A percentile compares a stretch with the other conserved stretches of the same genome.
phyloP scores from a whole-genome alignment of 2,329 filamentous ascomycete genomes.

The Rhytidhysteron rufulum region DNA sequence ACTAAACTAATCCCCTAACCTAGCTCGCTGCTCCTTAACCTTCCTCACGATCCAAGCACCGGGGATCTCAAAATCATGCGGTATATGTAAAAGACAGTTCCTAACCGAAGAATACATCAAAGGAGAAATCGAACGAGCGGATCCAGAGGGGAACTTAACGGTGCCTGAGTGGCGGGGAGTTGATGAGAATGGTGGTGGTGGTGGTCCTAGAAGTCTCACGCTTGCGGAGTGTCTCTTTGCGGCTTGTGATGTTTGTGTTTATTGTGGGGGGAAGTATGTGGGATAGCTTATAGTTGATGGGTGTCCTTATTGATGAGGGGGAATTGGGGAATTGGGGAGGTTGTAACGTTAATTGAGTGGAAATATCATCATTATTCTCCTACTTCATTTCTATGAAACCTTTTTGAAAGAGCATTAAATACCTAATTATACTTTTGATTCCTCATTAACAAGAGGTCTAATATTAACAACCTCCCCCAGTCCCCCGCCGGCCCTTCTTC shows the following conservation, averaged over 20 bases:
- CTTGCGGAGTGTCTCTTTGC: conserved; percentile 29
- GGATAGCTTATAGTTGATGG: too few species aligned
- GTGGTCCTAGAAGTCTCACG: background rate
- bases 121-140: conserved; percentile 1
- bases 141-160: background rate
- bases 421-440: too few species aligned
- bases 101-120: conserved; percentile 41
- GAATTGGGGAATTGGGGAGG: too few species aligned
- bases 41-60: conserved; percentile 54
- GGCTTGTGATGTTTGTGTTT: conserved; percentile 33
- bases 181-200: background rate
- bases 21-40: conserved; percentile 53
- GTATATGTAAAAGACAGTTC: conserved; percentile 48
- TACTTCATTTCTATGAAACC: too few species aligned
- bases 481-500: too few species aligned
- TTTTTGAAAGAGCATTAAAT: too few species aligned
- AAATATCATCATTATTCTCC: too few species aligned
- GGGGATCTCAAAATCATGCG: conserved; percentile 51
- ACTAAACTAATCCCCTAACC: background rate
- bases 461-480: too few species aligned
- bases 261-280: conserved; percentile 36
- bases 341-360: too few species aligned
- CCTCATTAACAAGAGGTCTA: too few species aligned
- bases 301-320: too few species aligned
- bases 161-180: too few species aligned